Base-by-base conservation (phyloP, 2,329 filamentous ascomycete genomes). In the Daldinia eschscholtzii region DNA sequence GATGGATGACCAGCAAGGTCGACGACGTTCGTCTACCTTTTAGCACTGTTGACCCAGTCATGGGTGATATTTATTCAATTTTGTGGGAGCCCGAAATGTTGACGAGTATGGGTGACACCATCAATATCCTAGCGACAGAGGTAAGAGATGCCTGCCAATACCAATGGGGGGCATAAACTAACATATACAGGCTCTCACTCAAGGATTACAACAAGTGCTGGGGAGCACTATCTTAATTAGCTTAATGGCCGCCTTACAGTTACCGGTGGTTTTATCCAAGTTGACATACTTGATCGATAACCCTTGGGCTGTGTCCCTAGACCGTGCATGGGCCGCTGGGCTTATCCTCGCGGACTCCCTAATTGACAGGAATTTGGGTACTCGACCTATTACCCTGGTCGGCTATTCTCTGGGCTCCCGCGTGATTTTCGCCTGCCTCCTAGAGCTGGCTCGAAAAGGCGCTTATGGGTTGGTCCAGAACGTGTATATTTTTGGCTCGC, bases 21-120 rank as follows among this genome's bases (percentile, higher is more conserved):
- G 96, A 99, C 81, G 96, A 99, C 79, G 94, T 99, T 57, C 92
- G 96, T 67, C 82, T 99, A 76, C 96, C 96, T 6, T 99, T 92
- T 81, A 98, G 94, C 82, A 99, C 97, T 0, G 92, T 99, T 6
- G 94, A 99, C 79, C 93, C 97, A 0, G 89, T 98, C 70, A 99
- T 99, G 96, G 96, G 96, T 12, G 96, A 99, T 78, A 90, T 99
- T 15, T 99, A 99, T 82, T 98, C 95, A 0, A 91, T 99, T 10
- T 85, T 97, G 65, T 99, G 96, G 94, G 96, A 99, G 80, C 97
- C 96, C 2, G 96, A 99, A 78, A 97, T 99, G 94, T 87, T 99
- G 77, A 91, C 90, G 74, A 97, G 93, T 80, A 99, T 98, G 91
- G 96, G 96, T 87, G 93, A 96, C 79, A 99, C 96, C 52, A 98